These are phyloP conservation scores for Pseudoturritis turrita DNA, from an alignment of 345 rosid genomes.

Conservation along the genomic window DNA sequence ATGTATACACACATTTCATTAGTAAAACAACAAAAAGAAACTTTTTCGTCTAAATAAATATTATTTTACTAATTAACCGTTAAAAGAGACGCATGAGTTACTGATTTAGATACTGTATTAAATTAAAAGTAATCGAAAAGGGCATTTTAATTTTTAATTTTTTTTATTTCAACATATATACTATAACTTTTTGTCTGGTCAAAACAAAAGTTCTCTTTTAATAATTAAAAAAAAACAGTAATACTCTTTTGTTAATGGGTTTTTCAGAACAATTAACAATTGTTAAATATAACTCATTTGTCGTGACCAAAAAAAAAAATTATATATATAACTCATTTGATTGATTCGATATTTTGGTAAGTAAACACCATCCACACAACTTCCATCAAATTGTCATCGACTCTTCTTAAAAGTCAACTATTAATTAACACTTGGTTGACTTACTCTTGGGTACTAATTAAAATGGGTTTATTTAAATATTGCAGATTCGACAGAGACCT, in stretches of 20 bases:
- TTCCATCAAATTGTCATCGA: neutral
- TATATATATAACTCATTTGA: constrained; percentile 6
- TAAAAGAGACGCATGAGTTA: neutral
- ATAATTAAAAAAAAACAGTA: neutral
- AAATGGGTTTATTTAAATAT: neutral
- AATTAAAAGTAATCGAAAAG: neutral
- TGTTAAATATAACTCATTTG: too few relatives aligned
- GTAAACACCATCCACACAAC: neutral
- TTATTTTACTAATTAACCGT: neutral
- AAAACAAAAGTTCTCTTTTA: neutral
- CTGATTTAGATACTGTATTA: neutral
- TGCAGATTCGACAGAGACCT: constrained; percentile 57
- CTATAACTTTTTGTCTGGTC: neutral
- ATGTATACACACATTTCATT: neutral
- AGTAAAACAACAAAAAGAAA: neutral
- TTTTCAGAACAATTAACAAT: neutral
- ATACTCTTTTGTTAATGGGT: neutral
- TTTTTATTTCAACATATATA: neutral
- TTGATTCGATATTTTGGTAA: neutral
- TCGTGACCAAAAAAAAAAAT: too few relatives aligned
- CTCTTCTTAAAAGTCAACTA: neutral
- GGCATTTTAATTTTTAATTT: neutral
- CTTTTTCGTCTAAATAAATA: neutral
- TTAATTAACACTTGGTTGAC: constrained; percentile 14
- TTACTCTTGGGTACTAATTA: constrained; percentile 4